These are phyloP conservation scores for Metschnikowia lachancei DNA, from an alignment of 805 yeast species.

Conservation along the genomic window DNA sequence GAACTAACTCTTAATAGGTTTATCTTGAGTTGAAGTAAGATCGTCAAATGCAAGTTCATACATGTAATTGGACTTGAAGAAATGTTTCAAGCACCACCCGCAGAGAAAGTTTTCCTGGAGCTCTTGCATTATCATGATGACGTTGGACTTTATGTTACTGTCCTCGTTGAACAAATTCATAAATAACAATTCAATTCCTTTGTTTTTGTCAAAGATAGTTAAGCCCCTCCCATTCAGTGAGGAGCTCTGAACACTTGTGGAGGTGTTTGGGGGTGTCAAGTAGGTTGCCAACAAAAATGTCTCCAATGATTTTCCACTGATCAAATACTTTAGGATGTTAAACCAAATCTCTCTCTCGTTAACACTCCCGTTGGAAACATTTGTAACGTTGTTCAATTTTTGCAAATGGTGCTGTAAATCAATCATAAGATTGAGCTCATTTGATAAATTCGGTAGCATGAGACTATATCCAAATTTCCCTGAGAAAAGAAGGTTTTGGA, in stretches of 20 bases:
- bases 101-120: conserved; percentile 42
- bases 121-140: conserved; percentile 43
- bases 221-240: conserved; percentile 39
- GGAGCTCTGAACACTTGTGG: conserved; percentile 38
- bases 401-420: conserved; percentile 44
- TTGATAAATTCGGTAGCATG: conserved; percentile 34
- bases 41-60: conserved; percentile 42
- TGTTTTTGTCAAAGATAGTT: conserved; percentile 44
- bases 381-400: conserved; percentile 27
- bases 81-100: conserved; percentile 44
- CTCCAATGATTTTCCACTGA: conserved; percentile 42
- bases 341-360: conserved; percentile 41
- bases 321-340: conserved; percentile 40
- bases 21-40: conserved; percentile 17
- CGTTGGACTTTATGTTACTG: conserved; percentile 37
- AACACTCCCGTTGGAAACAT: conserved; percentile 5
- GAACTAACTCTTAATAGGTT: background rate
- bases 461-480: conserved; percentile 34
- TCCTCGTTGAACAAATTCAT: conserved; percentile 43
- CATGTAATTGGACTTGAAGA: conserved; percentile 35
- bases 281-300: conserved; percentile 39
- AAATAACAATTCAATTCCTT: conserved; percentile 42
- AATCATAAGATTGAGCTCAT: conserved; percentile 42
- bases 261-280: conserved; percentile 40
- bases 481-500: conserved; percentile 32